Evolutionary conservation across 768 basidiomycete genomes (phyloP).

Genomic region (Boletus coccyginus): DNA sequence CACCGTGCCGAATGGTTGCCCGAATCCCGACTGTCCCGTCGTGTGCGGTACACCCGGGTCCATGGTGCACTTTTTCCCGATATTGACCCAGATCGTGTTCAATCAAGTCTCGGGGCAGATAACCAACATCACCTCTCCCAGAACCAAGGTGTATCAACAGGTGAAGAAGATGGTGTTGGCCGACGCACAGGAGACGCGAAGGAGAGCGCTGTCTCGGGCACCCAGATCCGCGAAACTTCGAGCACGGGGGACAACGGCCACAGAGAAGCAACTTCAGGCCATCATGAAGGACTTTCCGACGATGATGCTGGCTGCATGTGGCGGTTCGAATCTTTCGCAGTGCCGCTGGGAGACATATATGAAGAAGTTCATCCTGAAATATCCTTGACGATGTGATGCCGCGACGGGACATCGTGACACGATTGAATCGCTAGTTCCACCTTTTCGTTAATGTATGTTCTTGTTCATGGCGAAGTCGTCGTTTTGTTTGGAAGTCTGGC

Average conservation of each 20-base stretch:
- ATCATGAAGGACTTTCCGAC: constrained; percentile 35
- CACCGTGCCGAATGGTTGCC: constrained; percentile 65
- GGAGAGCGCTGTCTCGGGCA: constrained; percentile 7
- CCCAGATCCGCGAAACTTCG: constrained; percentile 9
- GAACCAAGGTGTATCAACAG: constrained; percentile 40
- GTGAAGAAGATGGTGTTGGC: constrained; percentile 42
- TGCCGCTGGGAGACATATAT: constrained; percentile 64
- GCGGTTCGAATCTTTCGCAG: constrained; percentile 39
- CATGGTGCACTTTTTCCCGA: constrained; percentile 62
- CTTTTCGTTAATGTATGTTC: constrained; percentile 1
- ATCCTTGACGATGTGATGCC: constrained; percentile 43
- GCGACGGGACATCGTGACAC: not conserved
- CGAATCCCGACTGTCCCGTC: constrained; percentile 75
- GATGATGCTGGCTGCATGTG: constrained; percentile 42
- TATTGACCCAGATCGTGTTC: constrained; percentile 48
- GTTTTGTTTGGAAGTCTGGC: constrained; percentile 19
- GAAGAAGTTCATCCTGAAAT: constrained; percentile 61
- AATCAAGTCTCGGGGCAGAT: constrained; percentile 39
- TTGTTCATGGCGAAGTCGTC: constrained; percentile 8
- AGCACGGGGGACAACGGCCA: constrained; percentile 21
- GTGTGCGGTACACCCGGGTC: constrained; percentile 84
- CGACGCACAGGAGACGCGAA: constrained; percentile 26
- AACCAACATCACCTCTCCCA: constrained; percentile 33
- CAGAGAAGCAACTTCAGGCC: constrained; percentile 22
- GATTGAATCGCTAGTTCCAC: constrained; percentile 1